Evolutionary conservation across 1,139 yeast genomes (phyloP), one percentile per base, ranked within the genome.

Genomic region (Kazachstania sp.): DNA sequence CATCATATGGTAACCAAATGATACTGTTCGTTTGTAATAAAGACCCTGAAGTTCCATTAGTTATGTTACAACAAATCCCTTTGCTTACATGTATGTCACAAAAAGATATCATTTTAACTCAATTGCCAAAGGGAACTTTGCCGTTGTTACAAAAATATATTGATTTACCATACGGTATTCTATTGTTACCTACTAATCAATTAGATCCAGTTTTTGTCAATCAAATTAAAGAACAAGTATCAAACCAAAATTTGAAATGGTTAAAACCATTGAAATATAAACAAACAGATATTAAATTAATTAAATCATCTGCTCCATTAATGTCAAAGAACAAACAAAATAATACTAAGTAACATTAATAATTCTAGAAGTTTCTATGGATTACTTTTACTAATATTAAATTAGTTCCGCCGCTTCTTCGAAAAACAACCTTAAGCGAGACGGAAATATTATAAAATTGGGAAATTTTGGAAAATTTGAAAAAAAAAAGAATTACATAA

Each of bases 21-120:
- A 41, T 58, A 26, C 45, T 62, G 29, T 61, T 60, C 45, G 65
- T 54, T 12, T 62, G 65, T 51, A 58, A 55, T 32, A 55, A 51
- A 38, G 66, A 62, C 37, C 45, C 49, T 7, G 52, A 49, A 4
- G 45, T 59, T 16, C 56, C 66, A 3, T 31, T 46, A 3, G 55
- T 63, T 5, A 41, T 61, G 31, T 36, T 60, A 34, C 56, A 60
- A 43, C 66, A 63, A 43, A 43, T 63, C 2, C 66, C 66, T 8
- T 39, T 58, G 18, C 43, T 61, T 32, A 50, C 59, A 42, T 56
- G 52, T 40, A 50, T 54, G 46, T 52, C 61, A 16, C 39, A 36
- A 1, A 41, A 45, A 19, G 39, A 50, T 13, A 59, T 57, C n/a
- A 54, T 54, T 9, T 38, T 61, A 36, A 57, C 60, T 19, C 64